phyloP scores from a whole-genome alignment of 169 alveolate species.

The Cryptosporidium muris region DNA sequence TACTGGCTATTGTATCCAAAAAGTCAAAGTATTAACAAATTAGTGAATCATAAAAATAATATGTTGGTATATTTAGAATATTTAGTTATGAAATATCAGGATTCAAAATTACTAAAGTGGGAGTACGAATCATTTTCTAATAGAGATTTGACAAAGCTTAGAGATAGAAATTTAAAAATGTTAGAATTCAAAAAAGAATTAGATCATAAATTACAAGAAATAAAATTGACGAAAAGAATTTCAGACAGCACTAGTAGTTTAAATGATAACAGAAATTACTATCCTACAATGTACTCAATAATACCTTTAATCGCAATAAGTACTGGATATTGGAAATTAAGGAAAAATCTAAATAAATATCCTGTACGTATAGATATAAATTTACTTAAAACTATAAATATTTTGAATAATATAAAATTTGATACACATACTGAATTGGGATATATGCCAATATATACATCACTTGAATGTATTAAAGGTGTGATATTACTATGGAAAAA shows the following conservation, averaged over 20 bases:
- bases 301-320: conserved; percentile 21
- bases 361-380: conserved; percentile 26
- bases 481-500: conserved; percentile 35
- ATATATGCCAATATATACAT: too few relatives aligned
- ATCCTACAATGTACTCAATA: conserved; percentile 22
- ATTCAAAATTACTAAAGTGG: too few relatives aligned
- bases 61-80: too few relatives aligned
- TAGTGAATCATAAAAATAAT: too few relatives aligned
- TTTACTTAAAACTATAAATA: not conserved
- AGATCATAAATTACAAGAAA: not conserved
- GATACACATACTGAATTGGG: conserved; percentile 5
- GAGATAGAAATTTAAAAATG: too few relatives aligned
- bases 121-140: too few relatives aligned
- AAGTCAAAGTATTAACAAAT: too few relatives aligned
- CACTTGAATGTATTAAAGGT: conserved; percentile 21
- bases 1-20: conserved; percentile 2
- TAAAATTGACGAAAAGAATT: not conserved
- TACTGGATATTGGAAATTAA: conserved; percentile 28
- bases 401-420: conserved; percentile 10
- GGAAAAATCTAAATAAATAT: conserved; percentile 17
- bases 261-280: not conserved
- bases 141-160: too few relatives aligned
- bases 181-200: not conserved
- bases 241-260: not conserved
- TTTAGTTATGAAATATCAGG: too few relatives aligned